Evolutionary conservation across 495 filamentous ascomycete genomes (phyloP).

Genomic region (Penicillium alfredii): DNA sequence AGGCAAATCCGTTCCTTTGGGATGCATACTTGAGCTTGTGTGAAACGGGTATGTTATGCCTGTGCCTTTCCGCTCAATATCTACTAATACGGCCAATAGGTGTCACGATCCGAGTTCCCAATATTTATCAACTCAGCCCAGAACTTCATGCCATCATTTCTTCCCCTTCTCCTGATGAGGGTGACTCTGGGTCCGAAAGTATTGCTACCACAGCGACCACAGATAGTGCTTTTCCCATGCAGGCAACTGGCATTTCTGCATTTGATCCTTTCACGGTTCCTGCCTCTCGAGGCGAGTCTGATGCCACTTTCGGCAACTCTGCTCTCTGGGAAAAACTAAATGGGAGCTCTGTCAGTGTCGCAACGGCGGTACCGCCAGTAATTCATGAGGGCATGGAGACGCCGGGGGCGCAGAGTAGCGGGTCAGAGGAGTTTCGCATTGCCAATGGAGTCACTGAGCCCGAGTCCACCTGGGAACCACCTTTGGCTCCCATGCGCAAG

Average conservation of each 20-base stretch:
- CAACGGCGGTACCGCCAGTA: conserved; percentile 23
- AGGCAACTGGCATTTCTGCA: conserved; percentile 37
- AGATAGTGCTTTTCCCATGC: conserved; percentile 37
- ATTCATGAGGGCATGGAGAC: conserved; percentile 40
- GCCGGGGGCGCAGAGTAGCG: conserved; percentile 37
- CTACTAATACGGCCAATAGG: conserved; percentile 49
- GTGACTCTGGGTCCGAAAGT: conserved; percentile 33
- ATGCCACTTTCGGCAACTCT: conserved; percentile 41
- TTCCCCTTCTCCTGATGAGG: conserved; percentile 31
- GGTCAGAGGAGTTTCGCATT: conserved; percentile 38
- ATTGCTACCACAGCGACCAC: conserved; percentile 22
- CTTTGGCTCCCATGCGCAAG: conserved; percentile 60
- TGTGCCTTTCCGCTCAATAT: conserved; percentile 4
- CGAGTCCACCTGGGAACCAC: conserved; percentile 50
- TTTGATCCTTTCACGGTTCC: conserved; percentile 45
- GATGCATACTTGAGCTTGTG: conserved; percentile 87
- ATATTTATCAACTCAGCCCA: conserved; percentile 75
- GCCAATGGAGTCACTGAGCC: conserved; percentile 28
- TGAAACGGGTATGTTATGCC: conserved; percentile 50
- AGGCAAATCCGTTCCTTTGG: conserved; percentile 95
- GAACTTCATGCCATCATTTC: conserved; percentile 54
- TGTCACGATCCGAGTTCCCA: conserved; percentile 65
- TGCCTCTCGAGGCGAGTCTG: conserved; percentile 36
- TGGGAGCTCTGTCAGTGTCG: conserved; percentile 39
- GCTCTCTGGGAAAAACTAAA: conserved; percentile 55